A percentile compares a stretch with the other conserved stretches of the same genome.
Conservation (phyloP, 805 yeast species). For the Diddensiella santjacobensis region DNA sequence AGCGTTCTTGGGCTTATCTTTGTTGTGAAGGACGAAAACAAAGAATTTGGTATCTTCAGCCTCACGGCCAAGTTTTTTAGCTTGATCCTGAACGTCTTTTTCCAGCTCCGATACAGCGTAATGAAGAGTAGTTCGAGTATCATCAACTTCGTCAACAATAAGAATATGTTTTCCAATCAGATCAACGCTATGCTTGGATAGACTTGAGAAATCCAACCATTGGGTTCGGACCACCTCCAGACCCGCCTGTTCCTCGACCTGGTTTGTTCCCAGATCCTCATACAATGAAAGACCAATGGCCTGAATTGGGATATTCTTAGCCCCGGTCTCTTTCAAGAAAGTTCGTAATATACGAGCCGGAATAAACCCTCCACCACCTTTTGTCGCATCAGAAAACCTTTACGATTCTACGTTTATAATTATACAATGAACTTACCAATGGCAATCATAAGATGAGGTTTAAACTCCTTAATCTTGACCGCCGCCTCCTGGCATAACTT, state of each 20-base stretch:
- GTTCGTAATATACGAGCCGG: constrained; percentile 96
- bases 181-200: constrained; percentile 65
- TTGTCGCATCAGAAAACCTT: not conserved
- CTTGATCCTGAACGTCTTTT: constrained; percentile 60
- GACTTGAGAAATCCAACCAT: constrained; percentile 81
- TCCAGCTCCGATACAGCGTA: constrained; percentile 76
- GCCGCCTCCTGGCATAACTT: constrained; percentile 75
- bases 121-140: constrained; percentile 84
- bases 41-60: constrained; percentile 63
- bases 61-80: constrained; percentile 53
- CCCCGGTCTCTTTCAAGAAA: constrained; percentile 81
- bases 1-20: constrained; percentile 76
- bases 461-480: constrained; percentile 51
- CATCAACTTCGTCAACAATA: constrained; percentile 89
- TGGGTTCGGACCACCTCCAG: constrained; percentile 83
- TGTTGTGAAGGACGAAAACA: constrained; percentile 80
- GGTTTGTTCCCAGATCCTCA: constrained; percentile 67
- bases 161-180: constrained; percentile 76
- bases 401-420: not conserved
- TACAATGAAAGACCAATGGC: constrained; percentile 90
- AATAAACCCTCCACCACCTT: constrained; percentile 87
- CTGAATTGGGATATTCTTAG: constrained; percentile 87
- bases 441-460: constrained; percentile 89
- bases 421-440: constrained; percentile 63
- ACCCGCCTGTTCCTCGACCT: constrained; percentile 59